Conservation (phyloP, 2,329 filamentous ascomycete genomes). For the Stagonosporopsis rhizophila region DNA sequence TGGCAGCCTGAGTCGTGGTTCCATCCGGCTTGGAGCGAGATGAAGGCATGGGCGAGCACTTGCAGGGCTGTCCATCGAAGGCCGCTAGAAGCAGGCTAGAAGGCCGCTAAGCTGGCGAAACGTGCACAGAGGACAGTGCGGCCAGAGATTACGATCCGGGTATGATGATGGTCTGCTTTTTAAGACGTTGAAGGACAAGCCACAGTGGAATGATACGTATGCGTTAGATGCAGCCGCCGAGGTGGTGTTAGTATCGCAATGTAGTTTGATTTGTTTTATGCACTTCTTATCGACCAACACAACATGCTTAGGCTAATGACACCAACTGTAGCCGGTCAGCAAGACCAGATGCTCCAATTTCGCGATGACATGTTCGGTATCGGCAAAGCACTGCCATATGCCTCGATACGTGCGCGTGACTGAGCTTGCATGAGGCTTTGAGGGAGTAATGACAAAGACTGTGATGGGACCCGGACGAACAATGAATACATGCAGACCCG, state of each 20-base stretch:
- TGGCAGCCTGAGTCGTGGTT: slow-evolving; percentile 20
- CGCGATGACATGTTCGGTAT: neutral
- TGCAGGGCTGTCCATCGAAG: slow-evolving; percentile 20
- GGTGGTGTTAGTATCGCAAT: slow-evolving; percentile 5
- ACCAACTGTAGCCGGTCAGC: neutral
- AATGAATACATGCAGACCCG: neutral
- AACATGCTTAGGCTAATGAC: neutral
- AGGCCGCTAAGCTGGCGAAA: slow-evolving; percentile 39
- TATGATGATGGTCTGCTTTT: slow-evolving; percentile 21
- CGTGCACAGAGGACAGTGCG: slow-evolving; percentile 28
- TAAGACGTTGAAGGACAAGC: slow-evolving; percentile 22
- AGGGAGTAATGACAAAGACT: no score
- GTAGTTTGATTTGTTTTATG: slow-evolving; percentile 16
- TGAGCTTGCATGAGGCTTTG: no score
- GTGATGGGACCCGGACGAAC: no score
- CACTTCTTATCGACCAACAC: slow-evolving; percentile 4
- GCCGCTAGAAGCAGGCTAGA: slow-evolving; percentile 42
- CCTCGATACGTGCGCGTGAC: neutral
- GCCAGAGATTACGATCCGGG: slow-evolving; percentile 14
- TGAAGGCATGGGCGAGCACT: slow-evolving; percentile 37
- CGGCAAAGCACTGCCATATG: neutral
- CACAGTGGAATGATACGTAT: slow-evolving; percentile 15
- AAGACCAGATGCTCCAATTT: neutral
- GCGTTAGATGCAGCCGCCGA: slow-evolving; percentile 17
- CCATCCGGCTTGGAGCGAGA: slow-evolving; percentile 25